These are phyloP conservation scores for Parascedosporium putredinis DNA, from an alignment of 2,329 filamentous ascomycete genomes.

Conservation along the genomic window DNA sequence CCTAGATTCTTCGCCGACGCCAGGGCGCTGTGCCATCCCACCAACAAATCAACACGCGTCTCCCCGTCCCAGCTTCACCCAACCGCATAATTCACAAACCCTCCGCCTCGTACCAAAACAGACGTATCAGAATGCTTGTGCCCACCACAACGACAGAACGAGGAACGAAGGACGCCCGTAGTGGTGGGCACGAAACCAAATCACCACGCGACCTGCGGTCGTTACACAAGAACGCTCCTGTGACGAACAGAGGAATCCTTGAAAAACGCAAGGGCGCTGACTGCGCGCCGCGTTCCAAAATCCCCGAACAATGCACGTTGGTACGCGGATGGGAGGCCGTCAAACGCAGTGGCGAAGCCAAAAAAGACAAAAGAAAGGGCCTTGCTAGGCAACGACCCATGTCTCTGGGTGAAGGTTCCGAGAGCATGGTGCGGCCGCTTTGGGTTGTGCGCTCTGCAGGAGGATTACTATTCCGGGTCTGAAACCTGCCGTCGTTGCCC, in stretches of 20 bases:
- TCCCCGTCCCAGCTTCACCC: not conserved
- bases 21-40: too few species aligned
- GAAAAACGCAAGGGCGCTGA: not conserved
- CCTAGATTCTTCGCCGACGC: too few species aligned
- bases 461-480: too few species aligned
- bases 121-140: not conserved
- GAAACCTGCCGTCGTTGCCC: not conserved
- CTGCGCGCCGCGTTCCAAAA: not conserved
- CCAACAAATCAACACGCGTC: not conserved
- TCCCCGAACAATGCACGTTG: not conserved
- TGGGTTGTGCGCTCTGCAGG: not conserved
- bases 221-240: not conserved
- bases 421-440: not conserved
- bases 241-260: not conserved
- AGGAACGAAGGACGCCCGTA: not conserved
- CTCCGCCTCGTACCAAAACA: not conserved
- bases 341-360: too few species aligned
- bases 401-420: not conserved
- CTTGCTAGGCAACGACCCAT: too few species aligned
- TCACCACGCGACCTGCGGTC: too few species aligned
- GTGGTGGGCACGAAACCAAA: too few species aligned
- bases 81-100: not conserved
- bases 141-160: not conserved
- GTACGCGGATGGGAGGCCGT: too few species aligned
- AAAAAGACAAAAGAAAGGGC: too few species aligned